Base-by-base conservation (phyloP, 2,329 filamentous ascomycete genomes). In the Nemania sp. region DNA sequence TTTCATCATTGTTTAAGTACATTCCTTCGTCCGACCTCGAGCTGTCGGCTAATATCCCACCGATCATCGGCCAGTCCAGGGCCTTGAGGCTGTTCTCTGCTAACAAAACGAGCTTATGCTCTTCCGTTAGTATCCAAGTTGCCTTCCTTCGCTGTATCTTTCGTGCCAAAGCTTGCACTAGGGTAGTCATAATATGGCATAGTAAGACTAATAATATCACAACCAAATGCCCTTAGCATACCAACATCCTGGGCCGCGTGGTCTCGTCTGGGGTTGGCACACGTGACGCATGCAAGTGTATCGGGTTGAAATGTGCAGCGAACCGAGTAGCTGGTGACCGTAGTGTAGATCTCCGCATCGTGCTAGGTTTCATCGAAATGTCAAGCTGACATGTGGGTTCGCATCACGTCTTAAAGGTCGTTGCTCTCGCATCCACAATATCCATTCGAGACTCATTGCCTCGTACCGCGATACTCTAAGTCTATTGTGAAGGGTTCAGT, bases 271-370 rank as follows among this genome's bases (percentile, higher is more conserved):
- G 19, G 42, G 30, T 3, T 37, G 26, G 30, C 23, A 47, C 42
- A 48, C 36, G 43, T 17, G 47, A 43, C 20, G 43, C 20, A 52
- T 52, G 52, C 30, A 47, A 52, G 52, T 22, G 33, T 43, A 48
- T 48, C 43, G 33, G 36, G 36, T 28, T 30, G 39, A 43, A 37
- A 15, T 12, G 26, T 12, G 17, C 19, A 36, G 42, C 19, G 19
- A 34, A 42, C 47, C 37, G 20, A 49, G 28, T 48, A 34, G 37
- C 40, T 39, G 24, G 39, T 37, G 23, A 19, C 23, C 17, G 22
- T 8, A 17, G 12, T n/a, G 22, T 8, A 17, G 12, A 56, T 51
- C 51, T 49, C 46, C 49, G 46, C 46, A 44, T 51, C n/a, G n/a
- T n/a, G n/a, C n/a, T n/a, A n/a, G n/a, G n/a, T n/a, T n/a, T n/a